phyloP scores from a whole-genome alignment of 306 rosid genomes.

The Prunus mira region DNA sequence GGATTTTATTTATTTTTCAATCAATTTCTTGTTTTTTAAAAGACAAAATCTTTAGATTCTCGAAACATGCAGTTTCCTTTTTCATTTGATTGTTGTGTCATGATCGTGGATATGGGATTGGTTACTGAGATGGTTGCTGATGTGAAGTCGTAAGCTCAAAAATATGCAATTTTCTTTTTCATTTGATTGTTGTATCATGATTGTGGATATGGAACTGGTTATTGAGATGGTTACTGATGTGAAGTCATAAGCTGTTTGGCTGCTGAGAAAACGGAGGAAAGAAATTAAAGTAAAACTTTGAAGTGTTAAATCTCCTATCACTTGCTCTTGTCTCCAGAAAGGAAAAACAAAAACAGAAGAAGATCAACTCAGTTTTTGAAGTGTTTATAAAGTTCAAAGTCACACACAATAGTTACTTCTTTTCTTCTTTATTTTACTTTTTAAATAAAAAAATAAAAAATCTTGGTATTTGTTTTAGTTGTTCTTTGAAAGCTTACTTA shows the following conservation, averaged over 20 bases:
- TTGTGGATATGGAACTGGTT: not conserved
- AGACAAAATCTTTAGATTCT: not conserved
- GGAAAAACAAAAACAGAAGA: too few relatives aligned
- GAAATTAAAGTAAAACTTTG: not conserved
- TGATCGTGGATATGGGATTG: not conserved
- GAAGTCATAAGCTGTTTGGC: not conserved
- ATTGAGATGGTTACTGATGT: not conserved
- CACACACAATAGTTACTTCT: not conserved
- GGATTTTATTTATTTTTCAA: not conserved
- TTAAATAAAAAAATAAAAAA: not conserved
- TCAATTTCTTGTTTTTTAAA: too few relatives aligned
- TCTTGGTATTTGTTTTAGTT: not conserved
- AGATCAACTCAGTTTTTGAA: not conserved
- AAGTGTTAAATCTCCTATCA: not conserved
- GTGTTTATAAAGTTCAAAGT: not conserved
- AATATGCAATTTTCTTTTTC: not conserved
- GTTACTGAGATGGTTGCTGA: not conserved
- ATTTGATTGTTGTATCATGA: not conserved
- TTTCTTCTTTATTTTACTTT: not conserved
- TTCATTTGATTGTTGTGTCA: not conserved
- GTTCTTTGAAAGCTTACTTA: not conserved
- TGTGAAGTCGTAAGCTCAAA: not conserved
- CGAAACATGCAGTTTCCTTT: not conserved
- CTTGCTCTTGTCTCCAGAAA: too few relatives aligned
- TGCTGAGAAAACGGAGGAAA: conserved; percentile 7